Percentiles rank a stretch among this genome's conserved stretches.
Conservation (phyloP, 306 rosid species). For the Dicorynia guianensis region DNA sequence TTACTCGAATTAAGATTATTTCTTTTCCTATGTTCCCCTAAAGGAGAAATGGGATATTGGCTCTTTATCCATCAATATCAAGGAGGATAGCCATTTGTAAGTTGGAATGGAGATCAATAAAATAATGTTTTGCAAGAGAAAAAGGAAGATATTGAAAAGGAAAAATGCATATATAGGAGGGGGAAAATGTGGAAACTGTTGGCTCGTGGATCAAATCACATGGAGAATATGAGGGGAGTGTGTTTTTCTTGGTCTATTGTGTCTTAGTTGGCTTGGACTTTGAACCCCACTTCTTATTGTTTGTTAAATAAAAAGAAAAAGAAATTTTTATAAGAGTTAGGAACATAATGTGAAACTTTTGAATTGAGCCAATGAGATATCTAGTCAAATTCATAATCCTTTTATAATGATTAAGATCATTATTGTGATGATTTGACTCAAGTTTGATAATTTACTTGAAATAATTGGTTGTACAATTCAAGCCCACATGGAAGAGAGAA, state of each 20-base stretch:
- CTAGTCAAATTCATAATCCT: conserved; percentile 22
- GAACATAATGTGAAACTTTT: not conserved
- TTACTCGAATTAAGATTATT: not conserved
- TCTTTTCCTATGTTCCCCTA: not conserved
- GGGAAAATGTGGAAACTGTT: not conserved
- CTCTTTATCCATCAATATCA: not conserved
- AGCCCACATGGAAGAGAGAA: not conserved
- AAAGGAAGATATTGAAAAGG: conserved; percentile 4
- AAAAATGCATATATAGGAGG: not conserved
- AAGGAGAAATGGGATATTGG: no score
- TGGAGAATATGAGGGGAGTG: no score
- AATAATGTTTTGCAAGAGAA: not conserved
- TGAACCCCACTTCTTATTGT: no score
- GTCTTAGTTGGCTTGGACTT: no score
- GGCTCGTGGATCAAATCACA: no score
- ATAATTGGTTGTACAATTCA: conserved; percentile 23
- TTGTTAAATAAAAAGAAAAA: no score
- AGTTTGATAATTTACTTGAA: no score
- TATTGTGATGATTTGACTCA: not conserved
- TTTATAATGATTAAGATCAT: no score
- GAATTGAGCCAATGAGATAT: conserved; percentile 17
- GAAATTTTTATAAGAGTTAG: no score
- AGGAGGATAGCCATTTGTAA: no score
- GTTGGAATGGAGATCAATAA: not conserved
- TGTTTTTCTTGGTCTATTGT: no score